Evolutionary conservation across 2,329 filamentous ascomycete species (phyloP).

Genomic region (Pseudohalonectria lignicola): DNA sequence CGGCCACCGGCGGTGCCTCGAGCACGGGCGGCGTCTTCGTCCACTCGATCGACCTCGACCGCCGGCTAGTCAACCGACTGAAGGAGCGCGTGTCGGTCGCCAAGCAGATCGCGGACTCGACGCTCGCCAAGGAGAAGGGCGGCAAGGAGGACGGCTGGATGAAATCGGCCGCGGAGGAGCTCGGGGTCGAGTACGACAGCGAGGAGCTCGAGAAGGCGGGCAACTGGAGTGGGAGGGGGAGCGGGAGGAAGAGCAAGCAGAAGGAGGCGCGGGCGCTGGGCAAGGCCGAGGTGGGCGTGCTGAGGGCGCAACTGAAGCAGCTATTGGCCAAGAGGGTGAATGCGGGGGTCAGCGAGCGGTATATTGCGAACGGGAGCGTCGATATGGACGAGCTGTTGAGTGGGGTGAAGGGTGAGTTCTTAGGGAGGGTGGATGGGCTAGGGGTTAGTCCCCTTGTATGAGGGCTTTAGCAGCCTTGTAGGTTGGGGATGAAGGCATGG

Average conservation of each 20-base stretch:
- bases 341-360: slow-evolving; percentile 76
- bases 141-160: slow-evolving; percentile 79
- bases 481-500: too few species aligned
- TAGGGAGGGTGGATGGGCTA: slow-evolving; percentile 39
- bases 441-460: slow-evolving; percentile 12
- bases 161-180: slow-evolving; percentile 72
- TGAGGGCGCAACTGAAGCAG: slow-evolving; percentile 62
- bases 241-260: slow-evolving; percentile 64
- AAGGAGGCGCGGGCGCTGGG: slow-evolving; percentile 54
- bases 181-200: slow-evolving; percentile 88
- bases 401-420: slow-evolving; percentile 55
- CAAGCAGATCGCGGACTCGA: slow-evolving; percentile 78
- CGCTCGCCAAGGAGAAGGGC: slow-evolving; percentile 78
- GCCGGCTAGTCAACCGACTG: slow-evolving; percentile 63
- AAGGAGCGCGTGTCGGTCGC: slow-evolving; percentile 68
- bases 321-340: slow-evolving; percentile 68
- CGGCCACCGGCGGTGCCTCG: slow-evolving; percentile 20
- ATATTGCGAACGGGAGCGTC: slow-evolving; percentile 74
- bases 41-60: slow-evolving; percentile 72
- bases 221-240: slow-evolving; percentile 56
- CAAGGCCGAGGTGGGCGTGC: slow-evolving; percentile 60
- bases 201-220: slow-evolving; percentile 66
- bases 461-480: too few species aligned
- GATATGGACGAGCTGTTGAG: slow-evolving; percentile 63
- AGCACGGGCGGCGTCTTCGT: slow-evolving; percentile 44